Conservation (phyloP, 1,284 basidiomycete genomes). For the Xerocomus nothofagi region DNA sequence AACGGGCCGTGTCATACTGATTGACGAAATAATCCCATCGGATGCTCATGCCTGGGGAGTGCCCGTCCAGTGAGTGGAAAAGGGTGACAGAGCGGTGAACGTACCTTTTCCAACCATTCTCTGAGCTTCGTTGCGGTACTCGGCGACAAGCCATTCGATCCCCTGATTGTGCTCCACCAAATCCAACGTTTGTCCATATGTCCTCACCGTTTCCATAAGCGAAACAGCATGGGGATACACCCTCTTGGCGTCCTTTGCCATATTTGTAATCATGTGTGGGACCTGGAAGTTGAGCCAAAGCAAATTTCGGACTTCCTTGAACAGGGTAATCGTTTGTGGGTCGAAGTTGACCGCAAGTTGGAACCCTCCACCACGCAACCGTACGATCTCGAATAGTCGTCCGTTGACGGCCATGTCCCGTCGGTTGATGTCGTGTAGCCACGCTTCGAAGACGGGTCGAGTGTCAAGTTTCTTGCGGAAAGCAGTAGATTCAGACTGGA, state of each 20-base stretch:
- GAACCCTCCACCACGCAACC: conserved; percentile 77
- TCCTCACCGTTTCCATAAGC: conserved; percentile 96
- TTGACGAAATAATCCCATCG: conserved; percentile 98
- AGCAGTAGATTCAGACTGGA: conserved; percentile 87
- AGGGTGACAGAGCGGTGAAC: conserved; percentile 10
- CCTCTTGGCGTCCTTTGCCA: conserved; percentile 97
- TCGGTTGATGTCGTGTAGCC: conserved; percentile 93
- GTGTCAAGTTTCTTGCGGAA: conserved; percentile 98
- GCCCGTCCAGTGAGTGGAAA: neutral
- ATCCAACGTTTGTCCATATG: conserved; percentile 92
- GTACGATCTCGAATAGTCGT: conserved; percentile 94
- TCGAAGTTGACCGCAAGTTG: conserved; percentile 97
- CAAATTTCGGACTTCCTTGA: conserved; percentile 96
- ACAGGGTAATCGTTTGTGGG: conserved; percentile 95
- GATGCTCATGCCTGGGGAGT: conserved; percentile 75
- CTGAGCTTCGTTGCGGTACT: conserved; percentile 88
- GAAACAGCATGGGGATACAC: conserved; percentile 98
- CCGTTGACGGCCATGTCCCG: conserved; percentile 92
- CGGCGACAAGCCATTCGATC: conserved; percentile 91
- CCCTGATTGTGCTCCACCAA: conserved; percentile 87
- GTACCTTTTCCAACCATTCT: conserved; percentile 85
- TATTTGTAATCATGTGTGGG: conserved; percentile 91
- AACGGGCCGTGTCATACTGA: conserved; percentile 81
- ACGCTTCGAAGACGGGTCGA: conserved; percentile 91
- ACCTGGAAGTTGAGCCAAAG: conserved; percentile 96